Percentiles rank a stretch among this genome's conserved stretches.
These are phyloP conservation scores for Fusarium setosum DNA, from an alignment of 2,329 filamentous ascomycete genomes.

Conservation along the genomic window DNA sequence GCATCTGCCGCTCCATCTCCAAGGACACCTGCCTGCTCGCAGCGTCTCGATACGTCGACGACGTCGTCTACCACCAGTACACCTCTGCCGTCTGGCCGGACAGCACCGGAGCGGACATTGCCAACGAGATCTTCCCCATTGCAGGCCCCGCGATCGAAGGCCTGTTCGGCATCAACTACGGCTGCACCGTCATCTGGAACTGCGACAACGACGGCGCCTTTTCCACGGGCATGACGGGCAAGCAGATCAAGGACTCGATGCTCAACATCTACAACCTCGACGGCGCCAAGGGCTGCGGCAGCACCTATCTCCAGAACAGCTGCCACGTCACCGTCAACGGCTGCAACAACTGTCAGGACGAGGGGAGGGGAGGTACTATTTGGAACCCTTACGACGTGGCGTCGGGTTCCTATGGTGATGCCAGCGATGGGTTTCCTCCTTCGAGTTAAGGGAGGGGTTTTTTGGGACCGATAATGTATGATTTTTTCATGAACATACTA, in stretches of 20 bases:
- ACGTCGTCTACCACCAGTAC: constrained; percentile 13
- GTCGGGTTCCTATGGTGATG: not conserved
- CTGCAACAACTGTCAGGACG: constrained; percentile 17
- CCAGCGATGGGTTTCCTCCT: constrained; percentile 12
- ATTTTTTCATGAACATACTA: not conserved
- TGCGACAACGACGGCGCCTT: constrained; percentile 14
- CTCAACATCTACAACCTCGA: constrained; percentile 18
- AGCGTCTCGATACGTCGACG: constrained; percentile 8
- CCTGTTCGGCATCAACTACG: constrained; percentile 16
- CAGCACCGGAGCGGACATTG: constrained; percentile 1
- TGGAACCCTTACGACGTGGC: constrained; percentile 9
- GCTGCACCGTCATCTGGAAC: constrained; percentile 18
- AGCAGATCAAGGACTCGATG: constrained; percentile 20
- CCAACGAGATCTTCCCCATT: constrained; percentile 9
- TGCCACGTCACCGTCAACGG: constrained; percentile 16
- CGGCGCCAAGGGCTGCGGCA: constrained; percentile 15
- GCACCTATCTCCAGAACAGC: constrained; percentile 10
- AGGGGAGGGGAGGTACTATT: not conserved
- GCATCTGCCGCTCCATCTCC: constrained; percentile 11
- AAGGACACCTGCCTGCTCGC: constrained; percentile 6
- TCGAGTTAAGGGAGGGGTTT: not conserved
- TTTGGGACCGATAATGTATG: not conserved
- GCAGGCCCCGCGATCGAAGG: not conserved
- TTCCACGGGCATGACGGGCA: constrained; percentile 16
- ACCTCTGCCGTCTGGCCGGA: constrained; percentile 17